Percentiles rank a stretch among this genome's conserved stretches.
These are phyloP conservation scores for Mycosphaerella arachidis DNA, from an alignment of 2,329 filamentous ascomycete species.

Conservation along the genomic window DNA sequence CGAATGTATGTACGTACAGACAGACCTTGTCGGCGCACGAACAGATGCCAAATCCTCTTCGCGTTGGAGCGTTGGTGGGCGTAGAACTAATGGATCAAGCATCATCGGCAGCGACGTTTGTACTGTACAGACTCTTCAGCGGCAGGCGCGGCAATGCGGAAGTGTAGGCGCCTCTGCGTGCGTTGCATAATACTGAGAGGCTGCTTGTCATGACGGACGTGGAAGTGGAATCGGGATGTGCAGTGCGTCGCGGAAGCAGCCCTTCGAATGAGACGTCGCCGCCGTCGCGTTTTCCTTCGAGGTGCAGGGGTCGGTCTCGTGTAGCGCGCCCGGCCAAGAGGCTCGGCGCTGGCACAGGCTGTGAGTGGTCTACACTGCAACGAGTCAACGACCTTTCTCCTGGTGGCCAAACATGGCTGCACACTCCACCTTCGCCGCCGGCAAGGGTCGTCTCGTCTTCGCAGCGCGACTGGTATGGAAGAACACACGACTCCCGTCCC, in stretches of 20 bases:
- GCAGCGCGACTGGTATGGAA: neutral
- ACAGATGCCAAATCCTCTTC: neutral
- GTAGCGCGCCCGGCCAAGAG: neutral
- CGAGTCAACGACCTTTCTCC: neutral
- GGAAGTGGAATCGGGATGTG: neutral
- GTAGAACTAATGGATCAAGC: neutral
- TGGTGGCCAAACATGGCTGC: neutral
- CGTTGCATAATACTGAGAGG: neutral
- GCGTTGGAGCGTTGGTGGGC: neutral
- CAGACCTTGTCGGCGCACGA: neutral
- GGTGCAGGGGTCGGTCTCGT: neutral
- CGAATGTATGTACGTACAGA: neutral
- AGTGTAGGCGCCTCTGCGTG: neutral
- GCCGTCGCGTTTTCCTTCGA: neutral
- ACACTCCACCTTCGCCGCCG: neutral
- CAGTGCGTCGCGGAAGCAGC: neutral
- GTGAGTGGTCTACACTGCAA: neutral
- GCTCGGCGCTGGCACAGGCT: neutral
- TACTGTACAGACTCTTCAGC: neutral
- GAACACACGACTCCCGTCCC: neutral
- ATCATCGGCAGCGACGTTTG: neutral
- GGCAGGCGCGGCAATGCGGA: neutral
- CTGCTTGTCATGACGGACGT: neutral
- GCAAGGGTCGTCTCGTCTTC: neutral
- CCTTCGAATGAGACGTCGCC: neutral